A percentile compares a stretch with the other conserved stretches of the same genome.
Evolutionary conservation across 2,329 filamentous ascomycete genomes (phyloP).

Genomic region (Triangularia setosa): DNA sequence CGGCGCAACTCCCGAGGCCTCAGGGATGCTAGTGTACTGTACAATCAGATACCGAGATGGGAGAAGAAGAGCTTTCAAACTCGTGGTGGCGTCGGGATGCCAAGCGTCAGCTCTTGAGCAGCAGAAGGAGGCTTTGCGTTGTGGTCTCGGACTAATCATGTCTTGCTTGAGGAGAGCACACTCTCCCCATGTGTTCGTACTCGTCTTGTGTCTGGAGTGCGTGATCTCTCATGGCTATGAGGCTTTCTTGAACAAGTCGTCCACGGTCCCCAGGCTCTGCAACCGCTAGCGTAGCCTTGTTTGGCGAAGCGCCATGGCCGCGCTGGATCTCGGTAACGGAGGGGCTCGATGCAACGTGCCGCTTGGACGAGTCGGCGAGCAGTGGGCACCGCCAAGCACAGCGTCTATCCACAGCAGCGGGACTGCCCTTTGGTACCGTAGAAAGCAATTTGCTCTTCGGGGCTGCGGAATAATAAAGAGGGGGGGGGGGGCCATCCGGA

Average conservation of each 20-base stretch:
- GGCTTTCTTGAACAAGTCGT: not conserved
- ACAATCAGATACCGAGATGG: not conserved
- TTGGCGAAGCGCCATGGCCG: slow-evolving; percentile 5
- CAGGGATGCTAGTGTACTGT: slow-evolving; percentile 3
- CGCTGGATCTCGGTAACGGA: slow-evolving; percentile 10
- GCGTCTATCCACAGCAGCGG: slow-evolving; percentile 7
- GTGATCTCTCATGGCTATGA: not conserved
- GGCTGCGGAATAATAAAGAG: not conserved
- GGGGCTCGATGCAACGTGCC: slow-evolving; percentile 6
- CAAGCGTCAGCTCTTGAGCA: not conserved
- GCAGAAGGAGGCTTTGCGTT: not conserved
- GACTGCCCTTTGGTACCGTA: not conserved
- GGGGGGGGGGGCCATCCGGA: slow-evolving; percentile 15
- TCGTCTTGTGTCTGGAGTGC: not conserved
- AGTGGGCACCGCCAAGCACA: slow-evolving; percentile 12
- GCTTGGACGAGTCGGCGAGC: slow-evolving; percentile 8
- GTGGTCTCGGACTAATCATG: not conserved
- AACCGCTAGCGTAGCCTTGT: slow-evolving; percentile 3
- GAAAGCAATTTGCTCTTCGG: not conserved
- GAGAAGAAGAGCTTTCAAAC: not conserved
- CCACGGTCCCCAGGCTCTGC: not conserved
- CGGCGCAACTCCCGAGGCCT: slow-evolving; percentile 1
- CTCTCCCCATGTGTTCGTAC: not conserved
- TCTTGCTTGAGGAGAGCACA: not conserved
- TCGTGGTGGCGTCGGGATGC: too few species aligned